Conservation (phyloP, 306 rosid species). For the barrel medic (Medicago truncatula) region DNA sequence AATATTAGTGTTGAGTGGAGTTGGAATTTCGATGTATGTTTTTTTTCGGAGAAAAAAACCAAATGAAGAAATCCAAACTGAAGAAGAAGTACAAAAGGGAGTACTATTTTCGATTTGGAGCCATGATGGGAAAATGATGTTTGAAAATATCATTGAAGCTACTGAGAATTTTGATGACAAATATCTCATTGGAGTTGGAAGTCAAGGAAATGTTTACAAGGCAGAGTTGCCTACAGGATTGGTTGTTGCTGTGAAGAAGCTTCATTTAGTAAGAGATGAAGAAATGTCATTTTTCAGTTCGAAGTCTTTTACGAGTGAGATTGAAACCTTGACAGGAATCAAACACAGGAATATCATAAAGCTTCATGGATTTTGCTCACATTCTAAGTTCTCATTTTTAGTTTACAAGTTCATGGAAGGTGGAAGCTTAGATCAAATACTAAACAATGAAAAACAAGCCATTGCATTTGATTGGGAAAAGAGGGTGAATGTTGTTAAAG, state of each 20-base stretch:
- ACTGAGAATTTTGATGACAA: conserved; percentile 27
- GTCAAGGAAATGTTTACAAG: conserved; percentile 37
- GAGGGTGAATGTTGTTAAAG: conserved; percentile 47
- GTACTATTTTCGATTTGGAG: conserved; percentile 25
- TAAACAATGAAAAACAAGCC: conserved; percentile 32
- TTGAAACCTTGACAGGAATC: conserved; percentile 29
- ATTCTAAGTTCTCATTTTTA: conserved; percentile 39
- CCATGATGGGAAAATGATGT: conserved; percentile 33
- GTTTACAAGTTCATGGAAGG: conserved; percentile 49
- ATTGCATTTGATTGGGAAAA: conserved; percentile 44
- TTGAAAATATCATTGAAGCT: conserved; percentile 39
- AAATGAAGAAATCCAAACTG: neutral
- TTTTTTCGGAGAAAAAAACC: neutral
- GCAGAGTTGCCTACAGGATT: neutral
- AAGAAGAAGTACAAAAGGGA: neutral
- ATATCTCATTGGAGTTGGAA: conserved; percentile 21
- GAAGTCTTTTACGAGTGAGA: conserved; percentile 14
- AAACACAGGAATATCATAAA: conserved; percentile 47
- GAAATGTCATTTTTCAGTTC: neutral
- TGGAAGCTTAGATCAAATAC: conserved; percentile 45
- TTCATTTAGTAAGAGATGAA: neutral
- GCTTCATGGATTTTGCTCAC: conserved; percentile 44
- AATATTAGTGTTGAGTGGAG: neutral
- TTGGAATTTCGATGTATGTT: conserved; percentile 17
- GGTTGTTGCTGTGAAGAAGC: conserved; percentile 42